phyloP scores from a whole-genome alignment of 78 protist genomes.

The Monocercomonoides exilis region DNA sequence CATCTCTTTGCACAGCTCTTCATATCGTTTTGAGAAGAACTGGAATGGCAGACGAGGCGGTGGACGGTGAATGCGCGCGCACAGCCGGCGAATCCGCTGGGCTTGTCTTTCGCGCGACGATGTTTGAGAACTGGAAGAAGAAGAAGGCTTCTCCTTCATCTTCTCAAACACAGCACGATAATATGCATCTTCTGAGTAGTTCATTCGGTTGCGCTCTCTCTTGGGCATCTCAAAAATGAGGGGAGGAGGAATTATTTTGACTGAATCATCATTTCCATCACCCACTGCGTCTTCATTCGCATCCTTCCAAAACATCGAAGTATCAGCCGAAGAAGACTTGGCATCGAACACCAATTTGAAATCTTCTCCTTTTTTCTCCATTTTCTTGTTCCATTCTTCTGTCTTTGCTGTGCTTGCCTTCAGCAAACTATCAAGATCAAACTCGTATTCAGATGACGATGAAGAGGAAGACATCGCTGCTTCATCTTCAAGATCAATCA shows the following conservation, averaged over 20 bases:
- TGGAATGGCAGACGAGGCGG: too few species aligned
- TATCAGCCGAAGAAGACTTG: neutral
- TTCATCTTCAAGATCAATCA: neutral
- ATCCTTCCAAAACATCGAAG: neutral
- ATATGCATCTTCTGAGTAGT: neutral
- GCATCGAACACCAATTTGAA: neutral
- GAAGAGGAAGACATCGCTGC: neutral
- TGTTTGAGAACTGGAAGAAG: too few species aligned
- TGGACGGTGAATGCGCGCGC: too few species aligned
- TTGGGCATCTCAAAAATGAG: neutral
- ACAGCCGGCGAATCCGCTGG: too few species aligned
- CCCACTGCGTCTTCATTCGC: neutral
- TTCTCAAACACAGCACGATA: neutral
- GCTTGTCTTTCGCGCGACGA: too few species aligned
- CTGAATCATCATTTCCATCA: too few species aligned
- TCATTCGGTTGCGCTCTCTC: neutral
- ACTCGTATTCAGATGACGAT: neutral
- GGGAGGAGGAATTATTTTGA: neutral
- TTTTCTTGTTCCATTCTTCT: neutral
- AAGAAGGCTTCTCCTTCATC: neutral
- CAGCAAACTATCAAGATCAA: neutral
- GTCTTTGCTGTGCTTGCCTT: neutral
- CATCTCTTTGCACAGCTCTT: too few species aligned
- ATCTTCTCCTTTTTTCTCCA: conserved; percentile 3
- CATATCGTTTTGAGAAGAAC: too few species aligned